Evolutionary conservation across 352 stramenopile species (phyloP), one percentile per base, ranked within the genome.

Genomic region (Thraustochytrium sp.): DNA sequence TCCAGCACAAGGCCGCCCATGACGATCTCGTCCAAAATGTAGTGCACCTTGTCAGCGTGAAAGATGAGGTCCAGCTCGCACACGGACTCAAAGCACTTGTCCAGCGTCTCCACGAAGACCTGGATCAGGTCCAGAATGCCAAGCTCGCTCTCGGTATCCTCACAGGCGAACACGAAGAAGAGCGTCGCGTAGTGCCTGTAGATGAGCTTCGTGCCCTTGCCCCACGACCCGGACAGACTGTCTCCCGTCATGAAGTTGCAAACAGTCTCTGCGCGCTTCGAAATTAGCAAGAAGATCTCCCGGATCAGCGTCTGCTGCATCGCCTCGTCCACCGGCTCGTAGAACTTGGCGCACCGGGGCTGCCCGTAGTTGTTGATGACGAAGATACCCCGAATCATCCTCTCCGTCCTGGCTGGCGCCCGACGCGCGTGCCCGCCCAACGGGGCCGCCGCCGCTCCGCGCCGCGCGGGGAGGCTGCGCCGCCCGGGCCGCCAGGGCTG

Each of bases 321-420:
- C 26, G 96, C 93, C 89, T 99, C 96, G 18, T 93, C 94, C 88
- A 99, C 94, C 44, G 95, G 93, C 90, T 99, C 95, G 88, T 98
- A 99, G 90, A 99, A 99, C 91, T 99, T 99, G 86, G 96, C 93
- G 68, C 99, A 93, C 38, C 97, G 95, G 63, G 96, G 95, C 88
- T 99, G 98, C 62, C 97, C 97, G 86, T 98, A 96, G 90, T 99
- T 99, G 89, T 99, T 99, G 13, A 99, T 94, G 88, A 99, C 99
- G 40, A 99, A 91, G 76, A 99, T 97, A 76, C 95, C 96, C 89
- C 98, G 98, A 85, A 99, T 98, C 96, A 99, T 99, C 53, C 5
- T 54, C 56, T 4, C 38, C n/a, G 4, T 8, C 16, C n/a, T n/a
- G n/a, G n/a, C n/a, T n/a, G n/a, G n/a, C n/a, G n/a, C n/a, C n/a